Conservation (phyloP, 108 stramenopile species). For the Pseudonitzschia pungens region DNA sequence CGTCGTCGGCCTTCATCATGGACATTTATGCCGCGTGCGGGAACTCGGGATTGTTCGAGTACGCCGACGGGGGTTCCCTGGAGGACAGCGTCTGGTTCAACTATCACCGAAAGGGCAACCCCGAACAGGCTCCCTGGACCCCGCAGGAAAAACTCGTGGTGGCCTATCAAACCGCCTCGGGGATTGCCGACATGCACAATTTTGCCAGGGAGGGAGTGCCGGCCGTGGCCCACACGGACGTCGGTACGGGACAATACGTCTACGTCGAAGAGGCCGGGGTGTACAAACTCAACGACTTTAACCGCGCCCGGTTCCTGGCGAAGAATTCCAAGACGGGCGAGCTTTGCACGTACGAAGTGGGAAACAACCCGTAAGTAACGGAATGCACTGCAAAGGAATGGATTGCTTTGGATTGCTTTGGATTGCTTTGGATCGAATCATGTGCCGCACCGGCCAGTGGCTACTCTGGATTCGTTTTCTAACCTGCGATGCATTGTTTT, state of each 20-base stretch:
- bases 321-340: conserved; percentile 34
- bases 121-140: conserved; percentile 19
- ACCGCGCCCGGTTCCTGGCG: conserved; percentile 63
- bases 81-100: conserved; percentile 30
- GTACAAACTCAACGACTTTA: conserved; percentile 77
- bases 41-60: conserved; percentile 63
- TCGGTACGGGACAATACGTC: conserved; percentile 53
- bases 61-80: conserved; percentile 50
- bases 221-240: conserved; percentile 73
- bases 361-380: conserved; percentile 37
- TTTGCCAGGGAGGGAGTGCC: conserved; percentile 40
- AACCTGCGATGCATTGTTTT: no score
- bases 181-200: conserved; percentile 48
- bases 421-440: neutral
- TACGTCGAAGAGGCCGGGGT: conserved; percentile 26
- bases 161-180: conserved; percentile 44
- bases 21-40: conserved; percentile 79
- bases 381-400: conserved; percentile 22
- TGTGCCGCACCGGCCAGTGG: no score
- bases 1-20: conserved; percentile 55
- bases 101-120: neutral
- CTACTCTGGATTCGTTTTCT: neutral
- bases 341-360: conserved; percentile 44
- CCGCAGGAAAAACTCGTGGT: conserved; percentile 17
- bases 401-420: neutral